Evolutionary conservation across 78 protist species (phyloP).

Genomic region (Dictyostelium brefeldianum): DNA sequence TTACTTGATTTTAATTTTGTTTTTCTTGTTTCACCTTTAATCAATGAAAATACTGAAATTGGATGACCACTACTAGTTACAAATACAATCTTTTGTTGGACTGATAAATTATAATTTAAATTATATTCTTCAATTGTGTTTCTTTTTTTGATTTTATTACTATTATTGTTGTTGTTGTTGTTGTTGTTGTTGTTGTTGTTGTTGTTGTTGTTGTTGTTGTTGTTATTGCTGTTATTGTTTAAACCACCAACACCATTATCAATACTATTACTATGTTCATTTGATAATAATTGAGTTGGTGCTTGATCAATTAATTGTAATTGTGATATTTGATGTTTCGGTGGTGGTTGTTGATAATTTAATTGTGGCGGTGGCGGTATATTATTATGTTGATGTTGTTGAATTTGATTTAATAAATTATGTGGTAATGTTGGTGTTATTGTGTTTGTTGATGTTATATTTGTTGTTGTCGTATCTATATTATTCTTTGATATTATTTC

Average conservation of each 20-base stretch:
- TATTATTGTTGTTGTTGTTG: background rate
- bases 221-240: no score
- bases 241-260: no score
- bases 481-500: no score
- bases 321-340: constrained; percentile 26
- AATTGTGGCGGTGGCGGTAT: constrained; percentile 11
- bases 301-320: background rate
- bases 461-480: background rate
- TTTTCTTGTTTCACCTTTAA: constrained; percentile 34
- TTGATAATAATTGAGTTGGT: background rate
- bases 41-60: constrained; percentile 50
- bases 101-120: constrained; percentile 16
- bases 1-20: background rate
- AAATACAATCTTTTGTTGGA: constrained; percentile 26
- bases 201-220: no score
- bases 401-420: constrained; percentile 9
- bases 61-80: constrained; percentile 44
- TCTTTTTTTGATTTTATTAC: background rate
- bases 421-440: constrained; percentile 13
- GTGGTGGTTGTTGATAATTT: constrained; percentile 14
- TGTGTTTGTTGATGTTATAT: background rate
- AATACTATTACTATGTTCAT: background rate
- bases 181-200: constrained; percentile 12
- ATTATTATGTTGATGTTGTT: background rate
- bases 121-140: constrained; percentile 59